phyloP scores from a whole-genome alignment of 2,329 filamentous ascomycete species.

The Fusarium nygamai region DNA sequence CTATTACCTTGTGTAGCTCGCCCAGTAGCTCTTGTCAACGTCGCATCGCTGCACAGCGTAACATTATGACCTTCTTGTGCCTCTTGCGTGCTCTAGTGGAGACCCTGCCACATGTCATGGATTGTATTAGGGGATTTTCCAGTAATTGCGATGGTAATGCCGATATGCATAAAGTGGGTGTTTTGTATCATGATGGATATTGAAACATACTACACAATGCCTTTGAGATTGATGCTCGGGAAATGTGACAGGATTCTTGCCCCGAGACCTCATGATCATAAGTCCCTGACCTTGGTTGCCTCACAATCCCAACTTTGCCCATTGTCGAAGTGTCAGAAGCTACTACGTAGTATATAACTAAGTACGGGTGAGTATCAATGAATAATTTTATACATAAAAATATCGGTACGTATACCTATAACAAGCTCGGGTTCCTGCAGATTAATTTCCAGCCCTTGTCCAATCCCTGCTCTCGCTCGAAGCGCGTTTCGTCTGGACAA shows the following conservation, averaged over 20 bases:
- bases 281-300: neutral
- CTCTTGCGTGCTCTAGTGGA: slow-evolving; percentile 34
- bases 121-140: neutral
- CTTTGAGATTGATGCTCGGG: neutral
- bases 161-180: slow-evolving; percentile 5
- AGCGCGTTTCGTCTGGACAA: slow-evolving; percentile 36
- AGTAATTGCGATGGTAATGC: neutral
- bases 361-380: too few species aligned
- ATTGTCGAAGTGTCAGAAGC: neutral
- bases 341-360: neutral
- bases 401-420: neutral
- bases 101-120: neutral
- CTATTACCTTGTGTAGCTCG: neutral
- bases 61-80: slow-evolving; percentile 28
- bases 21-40: slow-evolving; percentile 7
- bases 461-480: slow-evolving; percentile 31
- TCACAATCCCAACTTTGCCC: neutral
- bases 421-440: slow-evolving; percentile 36
- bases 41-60: slow-evolving; percentile 29
- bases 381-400: slow-evolving; percentile 6
- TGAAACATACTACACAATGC: slow-evolving; percentile 17
- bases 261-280: neutral
- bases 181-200: neutral
- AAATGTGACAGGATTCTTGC: neutral
- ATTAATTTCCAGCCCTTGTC: slow-evolving; percentile 40